These are phyloP conservation scores for Orbilia javanica DNA, from an alignment of 2,329 filamentous ascomycete species.

Conservation along the genomic window DNA sequence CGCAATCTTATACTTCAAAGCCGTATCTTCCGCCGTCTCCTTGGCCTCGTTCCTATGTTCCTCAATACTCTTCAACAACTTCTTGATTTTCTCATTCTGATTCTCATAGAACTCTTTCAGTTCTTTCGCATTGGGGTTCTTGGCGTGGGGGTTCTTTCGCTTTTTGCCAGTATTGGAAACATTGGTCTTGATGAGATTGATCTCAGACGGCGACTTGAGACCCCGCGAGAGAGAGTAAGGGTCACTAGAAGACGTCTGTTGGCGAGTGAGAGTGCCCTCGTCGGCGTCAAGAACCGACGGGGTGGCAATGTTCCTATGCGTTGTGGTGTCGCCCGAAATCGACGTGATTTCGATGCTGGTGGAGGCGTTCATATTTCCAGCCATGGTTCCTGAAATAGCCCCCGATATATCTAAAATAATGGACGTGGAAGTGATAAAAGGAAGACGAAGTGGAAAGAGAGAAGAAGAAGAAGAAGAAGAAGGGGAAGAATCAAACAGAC, in stretches of 20 bases:
- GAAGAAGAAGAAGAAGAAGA: background rate
- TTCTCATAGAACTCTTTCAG: slow-evolving; percentile 86
- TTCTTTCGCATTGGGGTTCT: slow-evolving; percentile 69
- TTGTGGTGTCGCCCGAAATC: slow-evolving; percentile 43
- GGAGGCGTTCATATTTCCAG: slow-evolving; percentile 32
- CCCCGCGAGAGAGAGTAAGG: slow-evolving; percentile 82
- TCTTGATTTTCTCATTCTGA: slow-evolving; percentile 94
- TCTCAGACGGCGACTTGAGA: slow-evolving; percentile 82
- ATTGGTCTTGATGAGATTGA: slow-evolving; percentile 82
- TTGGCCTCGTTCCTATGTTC: slow-evolving; percentile 86
- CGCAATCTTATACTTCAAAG: slow-evolving; percentile 74
- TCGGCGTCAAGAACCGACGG: slow-evolving; percentile 34
- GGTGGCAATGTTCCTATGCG: slow-evolving; percentile 38
- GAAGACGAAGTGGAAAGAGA: background rate
- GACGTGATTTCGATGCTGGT: slow-evolving; percentile 49
- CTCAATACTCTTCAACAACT: slow-evolving; percentile 90
- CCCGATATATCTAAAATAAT: background rate
- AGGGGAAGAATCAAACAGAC: background rate
- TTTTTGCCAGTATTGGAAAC: slow-evolving; percentile 64
- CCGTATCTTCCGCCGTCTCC: slow-evolving; percentile 83
- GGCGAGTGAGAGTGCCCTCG: slow-evolving; percentile 46
- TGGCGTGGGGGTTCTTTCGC: slow-evolving; percentile 63
- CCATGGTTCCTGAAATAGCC: slow-evolving; percentile 17
- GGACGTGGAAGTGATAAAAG: background rate
- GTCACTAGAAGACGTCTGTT: slow-evolving; percentile 67